These are phyloP conservation scores for Saturnispora gosingensis DNA, from an alignment of 805 yeast genomes.

Conservation along the genomic window DNA sequence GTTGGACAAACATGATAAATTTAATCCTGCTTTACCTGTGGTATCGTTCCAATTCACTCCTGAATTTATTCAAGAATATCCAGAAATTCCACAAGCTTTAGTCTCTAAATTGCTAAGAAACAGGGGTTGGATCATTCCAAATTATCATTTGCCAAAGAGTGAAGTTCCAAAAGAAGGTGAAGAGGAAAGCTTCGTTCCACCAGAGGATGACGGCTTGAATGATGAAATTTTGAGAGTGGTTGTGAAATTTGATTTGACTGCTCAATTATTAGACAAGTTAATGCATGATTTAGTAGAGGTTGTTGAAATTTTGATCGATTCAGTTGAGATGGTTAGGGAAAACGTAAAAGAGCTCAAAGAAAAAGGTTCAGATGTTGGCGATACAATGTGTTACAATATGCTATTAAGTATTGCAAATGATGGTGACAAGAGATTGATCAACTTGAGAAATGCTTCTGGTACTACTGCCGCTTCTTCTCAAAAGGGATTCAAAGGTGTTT, in stretches of 20 bases:
- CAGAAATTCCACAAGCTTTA: constrained; percentile 75
- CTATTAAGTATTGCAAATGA: constrained; percentile 47
- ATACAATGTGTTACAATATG: constrained; percentile 36
- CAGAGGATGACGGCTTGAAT: constrained; percentile 26
- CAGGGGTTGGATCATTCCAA: constrained; percentile 83
- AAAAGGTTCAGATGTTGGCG: constrained; percentile 23
- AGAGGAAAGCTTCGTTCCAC: constrained; percentile 19
- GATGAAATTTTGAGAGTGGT: constrained; percentile 79
- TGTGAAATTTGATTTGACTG: constrained; percentile 59
- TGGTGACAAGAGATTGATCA: constrained; percentile 36
- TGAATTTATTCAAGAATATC: constrained; percentile 47
- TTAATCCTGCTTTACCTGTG: constrained; percentile 76
- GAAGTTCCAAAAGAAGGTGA: constrained; percentile 11
- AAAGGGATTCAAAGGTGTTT: constrained; percentile 21
- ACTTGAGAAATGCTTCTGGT: constrained; percentile 15
- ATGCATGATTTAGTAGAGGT: constrained; percentile 50
- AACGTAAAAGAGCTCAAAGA: constrained; percentile 17
- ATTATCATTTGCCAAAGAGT: constrained; percentile 64
- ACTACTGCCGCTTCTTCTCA: constrained; percentile 15
- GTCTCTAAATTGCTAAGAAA: constrained; percentile 64
- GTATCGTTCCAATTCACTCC: constrained; percentile 74
- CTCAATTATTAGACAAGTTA: constrained; percentile 51
- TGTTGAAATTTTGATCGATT: constrained; percentile 42
- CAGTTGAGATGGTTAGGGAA: constrained; percentile 35
- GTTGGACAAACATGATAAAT: constrained; percentile 33